Evolutionary conservation across 2,329 filamentous ascomycete genomes (phyloP), one percentile per base, ranked within the genome.

Genomic region (Sporothrix brasiliensis): DNA sequence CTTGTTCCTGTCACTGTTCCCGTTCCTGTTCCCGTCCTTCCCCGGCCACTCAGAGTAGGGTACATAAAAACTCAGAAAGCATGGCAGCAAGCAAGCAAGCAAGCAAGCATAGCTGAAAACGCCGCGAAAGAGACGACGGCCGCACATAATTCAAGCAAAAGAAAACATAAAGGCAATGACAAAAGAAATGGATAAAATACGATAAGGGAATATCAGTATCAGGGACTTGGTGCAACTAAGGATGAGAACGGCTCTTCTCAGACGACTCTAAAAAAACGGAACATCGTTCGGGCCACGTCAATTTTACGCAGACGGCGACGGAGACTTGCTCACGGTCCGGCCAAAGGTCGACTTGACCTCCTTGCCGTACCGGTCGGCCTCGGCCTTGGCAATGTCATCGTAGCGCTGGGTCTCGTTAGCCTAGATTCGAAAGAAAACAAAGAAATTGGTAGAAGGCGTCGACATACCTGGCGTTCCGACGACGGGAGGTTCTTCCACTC

Each of bases 401-500:
- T 79, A 86, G 4, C 77, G 74, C 76, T 81, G 72, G 27, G 34
- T n/a, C 1, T 34, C 10, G 47, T 61, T n/a, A 21, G 30, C 16
- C 13, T 24, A 16, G 49, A 0, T 24, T 24, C 21, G 7, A 14
- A 19, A 10, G 2, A 4, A 56, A 14, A 52, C 2, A 6, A 13
- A 39, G 5, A 68, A 14, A 24, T 11, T 27, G 24, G 39, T 24
- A 19, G 21, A 41, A 44, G 16, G 27, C 6, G 21, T 7, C 34
- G 10, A 75, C 78, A 71, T 79, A 82, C 81, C 76, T 79, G 73
- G 76, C 83, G 84, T 73, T 86, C 81, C 0, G 78, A 73, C 1
- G 76, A 75, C 53, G 79, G 75, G 68, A 87, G 68, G 0, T 61
- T 67, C 73, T 80, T 83, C 85, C 85, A 88, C 71, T 82, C 78